Percentiles rank a stretch among this genome's conserved stretches.
phyloP scores from a whole-genome alignment of 257 asterid species.

The Solanum pinnatisectum region DNA sequence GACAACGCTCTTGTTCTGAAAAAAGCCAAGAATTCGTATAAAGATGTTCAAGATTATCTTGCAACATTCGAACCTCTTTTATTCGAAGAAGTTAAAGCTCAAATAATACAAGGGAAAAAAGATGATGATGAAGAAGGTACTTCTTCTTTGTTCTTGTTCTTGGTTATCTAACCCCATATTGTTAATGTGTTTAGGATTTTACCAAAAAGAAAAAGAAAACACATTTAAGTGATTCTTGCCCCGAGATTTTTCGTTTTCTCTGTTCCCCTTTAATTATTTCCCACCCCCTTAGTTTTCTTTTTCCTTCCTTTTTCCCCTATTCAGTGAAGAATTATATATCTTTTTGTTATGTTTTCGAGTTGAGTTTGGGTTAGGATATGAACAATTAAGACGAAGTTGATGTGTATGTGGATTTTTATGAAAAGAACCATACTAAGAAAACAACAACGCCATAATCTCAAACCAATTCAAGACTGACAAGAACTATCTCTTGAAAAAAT shows the following conservation, averaged over 20 bases:
- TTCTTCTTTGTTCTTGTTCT: not conserved
- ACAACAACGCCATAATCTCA: not conserved
- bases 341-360: not conserved
- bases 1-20: conserved; percentile 27
- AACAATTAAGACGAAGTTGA: not conserved
- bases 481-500: not conserved
- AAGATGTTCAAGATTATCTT: conserved; percentile 69
- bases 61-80: conserved; percentile 78
- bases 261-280: too few relatives aligned
- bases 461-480: not conserved
- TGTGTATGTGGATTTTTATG: not conserved
- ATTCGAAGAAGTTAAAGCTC: conserved; percentile 93
- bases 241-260: not conserved
- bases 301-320: not conserved
- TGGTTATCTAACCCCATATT: not conserved
- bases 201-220: not conserved
- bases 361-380: not conserved
- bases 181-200: not conserved
- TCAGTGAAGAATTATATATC: not conserved
- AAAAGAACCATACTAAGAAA: not conserved
- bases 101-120: conserved; percentile 47
- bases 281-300: not conserved
- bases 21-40: conserved; percentile 58
- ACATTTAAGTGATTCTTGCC: not conserved
- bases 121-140: conserved; percentile 65